Evolutionary conservation across 1,284 basidiomycete species (phyloP), one percentile per base, ranked within the genome.

Genomic region (Polyporus tsugae): DNA sequence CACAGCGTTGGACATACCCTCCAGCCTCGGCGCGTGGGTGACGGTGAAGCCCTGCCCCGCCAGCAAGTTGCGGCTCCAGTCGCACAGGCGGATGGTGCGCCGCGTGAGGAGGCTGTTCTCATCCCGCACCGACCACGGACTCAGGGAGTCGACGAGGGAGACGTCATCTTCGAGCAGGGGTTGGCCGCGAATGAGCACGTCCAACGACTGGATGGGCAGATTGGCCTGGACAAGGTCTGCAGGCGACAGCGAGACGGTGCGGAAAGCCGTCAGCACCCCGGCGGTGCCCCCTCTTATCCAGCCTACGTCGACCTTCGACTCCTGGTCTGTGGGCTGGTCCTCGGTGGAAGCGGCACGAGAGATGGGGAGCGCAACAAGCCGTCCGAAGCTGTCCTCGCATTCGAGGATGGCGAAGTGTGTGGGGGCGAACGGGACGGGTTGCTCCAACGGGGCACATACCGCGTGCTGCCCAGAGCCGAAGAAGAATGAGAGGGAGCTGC

Each of bases 401-500:
- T 55, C 53, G 15, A 55, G 53, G 53, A 55, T n/a, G 15, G 53
- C 53, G 53, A 55, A 55, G 17, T 55, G 53, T 33, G 53, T 55
- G 6, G 53, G 53, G 33, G 53, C 19, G 33, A 55, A 55, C 17
- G 53, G 25, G 17, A 15, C 33, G 33, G 53, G 53, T n/a, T 55
- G 53, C 13, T 55, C 53, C 17, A 55, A 17, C 6, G 53, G 53
- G 1, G 53, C 53, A 13, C 53, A 55, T 33, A 55, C 19, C 11
- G 53, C 53, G 6, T 35, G 35, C 17, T 33, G 15, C 15, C 53
- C 53, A 6, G 53, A 35, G 53, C 53, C 53, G 29, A 55, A 55
- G 33, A 55, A 55, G 53, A 55, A 55, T 3, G 53, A 55, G 33
- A 55, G 33, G 3, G 5, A 19, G 33, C 17, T 55, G 17, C 29